Conservation (phyloP, 495 filamentous ascomycete genomes). For the Aspergillus heteromorphus region DNA sequence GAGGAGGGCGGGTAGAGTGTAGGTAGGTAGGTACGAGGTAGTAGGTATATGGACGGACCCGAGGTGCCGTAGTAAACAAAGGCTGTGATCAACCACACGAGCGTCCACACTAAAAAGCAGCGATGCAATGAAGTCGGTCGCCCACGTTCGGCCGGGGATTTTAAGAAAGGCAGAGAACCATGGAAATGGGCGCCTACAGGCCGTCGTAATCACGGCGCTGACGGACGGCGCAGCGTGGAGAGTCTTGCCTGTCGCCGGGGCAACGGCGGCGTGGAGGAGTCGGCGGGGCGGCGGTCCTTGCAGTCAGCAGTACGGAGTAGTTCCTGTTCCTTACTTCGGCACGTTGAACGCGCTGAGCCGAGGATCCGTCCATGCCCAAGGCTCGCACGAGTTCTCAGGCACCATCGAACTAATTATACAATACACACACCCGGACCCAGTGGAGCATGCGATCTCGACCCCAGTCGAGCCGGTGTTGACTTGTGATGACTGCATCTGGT, state of each 20-base stretch:
- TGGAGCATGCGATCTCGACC: neutral
- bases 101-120: neutral
- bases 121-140: neutral
- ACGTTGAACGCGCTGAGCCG: neutral
- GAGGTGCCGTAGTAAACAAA: slow-evolving; percentile 1
- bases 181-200: slow-evolving; percentile 9
- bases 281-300: slow-evolving; percentile 18
- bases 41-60: slow-evolving; percentile 3
- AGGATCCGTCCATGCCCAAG: too few species aligned
- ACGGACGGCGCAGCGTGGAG: slow-evolving; percentile 15
- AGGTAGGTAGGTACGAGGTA: too few species aligned
- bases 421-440: neutral
- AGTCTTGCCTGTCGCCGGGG: slow-evolving; percentile 21
- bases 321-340: neutral
- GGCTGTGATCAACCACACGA: neutral
- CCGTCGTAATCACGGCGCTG: slow-evolving; percentile 6
- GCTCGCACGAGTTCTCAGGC: neutral
- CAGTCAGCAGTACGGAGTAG: slow-evolving; percentile 5
- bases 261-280: slow-evolving; percentile 19
- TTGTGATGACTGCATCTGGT: neutral
- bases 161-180: neutral
- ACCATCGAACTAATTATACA: neutral
- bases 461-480: neutral
- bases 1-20: neutral
- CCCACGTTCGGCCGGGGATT: neutral